Base-by-base conservation (phyloP, 306 rosid genomes). In the Senna tora region DNA sequence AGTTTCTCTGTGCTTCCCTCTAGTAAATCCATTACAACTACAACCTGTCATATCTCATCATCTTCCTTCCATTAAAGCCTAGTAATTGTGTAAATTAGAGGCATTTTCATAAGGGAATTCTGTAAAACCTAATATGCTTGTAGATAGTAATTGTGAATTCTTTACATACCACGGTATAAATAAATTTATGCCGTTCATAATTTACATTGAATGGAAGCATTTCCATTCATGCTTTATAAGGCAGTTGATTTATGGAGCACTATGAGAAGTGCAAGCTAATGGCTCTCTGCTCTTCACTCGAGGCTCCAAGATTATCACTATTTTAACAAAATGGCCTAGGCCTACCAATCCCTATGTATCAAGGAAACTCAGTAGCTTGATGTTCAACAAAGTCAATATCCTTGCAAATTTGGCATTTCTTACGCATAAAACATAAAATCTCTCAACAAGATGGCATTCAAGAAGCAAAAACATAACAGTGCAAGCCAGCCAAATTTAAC, bases 251-350 rank as follows among this genome's bases (percentile, higher is more conserved):
- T 72, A 41, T 20, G 85, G 82, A 86, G 76, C 84, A 69, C 66
- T 65, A 81, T 80, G 82, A 86, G 86, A 86, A 83, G 86, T 67
- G 85, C 82, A 75, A 67, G 79, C 79, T 73, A 21, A 46, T 59
- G 84, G 79, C 72, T 72, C 78, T 46, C 76, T 43, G 69, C 67
- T 70, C 86, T 78, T 81, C 88, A 81, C 85, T 81, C 77, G 81
- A 78, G 81, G 85, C 85, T 81, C 83, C 88, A 62, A 32, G 53
- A 69, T 20, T 32, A 55, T 46, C 15, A 53, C 19, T 41, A 1
- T 10, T 1, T 3, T 36, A 15, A 67, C 9, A 32, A 10, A 21
- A 56, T 8, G 7, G 13, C 13, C 28, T 9, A n/a, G n/a, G n/a
- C n/a, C n/a, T 10, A n/a, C 55, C 46, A 52, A 30, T 11, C 20